These are phyloP conservation scores for Gossypium gossypioides DNA, from an alignment of 441 rosid species.

Conservation along the genomic window DNA sequence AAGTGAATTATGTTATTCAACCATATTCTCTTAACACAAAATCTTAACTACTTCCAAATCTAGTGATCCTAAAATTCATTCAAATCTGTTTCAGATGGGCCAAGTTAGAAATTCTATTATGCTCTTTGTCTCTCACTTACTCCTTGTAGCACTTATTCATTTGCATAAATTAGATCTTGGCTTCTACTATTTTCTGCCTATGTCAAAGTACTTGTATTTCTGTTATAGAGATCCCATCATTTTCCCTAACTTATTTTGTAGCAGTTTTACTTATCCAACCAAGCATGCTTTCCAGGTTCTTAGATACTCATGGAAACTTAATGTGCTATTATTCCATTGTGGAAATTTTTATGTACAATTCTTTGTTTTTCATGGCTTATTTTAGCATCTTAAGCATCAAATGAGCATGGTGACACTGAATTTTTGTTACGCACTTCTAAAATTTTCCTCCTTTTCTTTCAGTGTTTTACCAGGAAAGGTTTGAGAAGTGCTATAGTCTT, in stretches of 20 bases:
- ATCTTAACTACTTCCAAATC: neutral
- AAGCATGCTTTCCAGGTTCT: neutral
- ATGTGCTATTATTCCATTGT: neutral
- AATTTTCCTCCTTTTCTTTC: conserved; percentile 7
- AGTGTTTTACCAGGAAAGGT: conserved; percentile 42
- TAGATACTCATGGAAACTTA: neutral
- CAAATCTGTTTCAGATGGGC: neutral
- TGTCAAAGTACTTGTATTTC: neutral
- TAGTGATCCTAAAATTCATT: neutral
- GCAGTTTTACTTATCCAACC: neutral
- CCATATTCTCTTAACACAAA: neutral
- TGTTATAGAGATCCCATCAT: neutral
- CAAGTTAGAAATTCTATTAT: neutral
- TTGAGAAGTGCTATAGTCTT: conserved; percentile 29
- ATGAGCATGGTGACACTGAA: neutral
- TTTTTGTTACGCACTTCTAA: neutral
- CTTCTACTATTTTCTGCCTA: neutral
- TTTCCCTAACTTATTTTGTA: neutral
- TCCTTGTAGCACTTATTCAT: neutral
- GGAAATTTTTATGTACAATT: neutral
- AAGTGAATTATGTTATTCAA: neutral
- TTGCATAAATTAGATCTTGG: neutral
- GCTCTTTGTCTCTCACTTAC: neutral
- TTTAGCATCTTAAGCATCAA: neutral
- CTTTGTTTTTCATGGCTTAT: neutral